Base-by-base conservation (phyloP, 768 basidiomycete genomes). In the Hygrophorus pudorinus region DNA sequence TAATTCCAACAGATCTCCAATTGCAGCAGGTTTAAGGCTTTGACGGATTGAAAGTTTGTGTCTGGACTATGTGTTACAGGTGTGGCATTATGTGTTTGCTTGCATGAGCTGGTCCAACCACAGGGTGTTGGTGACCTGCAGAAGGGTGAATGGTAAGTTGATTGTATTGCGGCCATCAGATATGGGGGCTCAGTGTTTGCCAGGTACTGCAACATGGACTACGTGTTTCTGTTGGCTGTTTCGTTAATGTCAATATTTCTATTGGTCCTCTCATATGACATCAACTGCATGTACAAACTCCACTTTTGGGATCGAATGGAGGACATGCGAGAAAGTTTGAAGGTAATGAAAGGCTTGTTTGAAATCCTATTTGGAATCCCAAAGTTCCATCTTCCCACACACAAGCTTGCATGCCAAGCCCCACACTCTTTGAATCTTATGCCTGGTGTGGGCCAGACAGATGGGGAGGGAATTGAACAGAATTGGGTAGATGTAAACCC, bases 321-420 rank as follows among this genome's bases (percentile, higher is more conserved):
- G 11, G 17, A 28, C 13, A 36, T 55, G n/a, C 54, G 54, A 2
- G 16, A 18, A 8, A 11, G 13, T 21, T 40, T 46, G 34, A 40
- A 44, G 9, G n/a, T 39, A 6, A 36, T 24, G 48, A 53, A n/a
- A 65, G 70, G 28, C 70, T 70, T 67, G 62, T 62, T 2, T 54
- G 53, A 10, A 51, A 47, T 27, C 32, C 38, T 29, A 16, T 58
- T 30, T 34, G 45, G 46, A 2, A 44, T 68, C 10, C 56, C 56
- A 9, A 53, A 54, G 30, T 48, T 52, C 1, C 56, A 57, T 33
- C 39, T 47, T 18, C 42, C 37, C 9, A 44, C 40, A 1, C 56
- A 57, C 41, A 48, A 44, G 4, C 10, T 44, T 1, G n/a, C 14
- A 3, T 57, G 54, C 45, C 12, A n/a, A n/a, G n/a, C n/a, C n/a